A percentile compares a stretch with the other conserved stretches of the same genome.
phyloP scores from a whole-genome alignment of 2,329 filamentous ascomycete species.

The Diaporthe amygdali region DNA sequence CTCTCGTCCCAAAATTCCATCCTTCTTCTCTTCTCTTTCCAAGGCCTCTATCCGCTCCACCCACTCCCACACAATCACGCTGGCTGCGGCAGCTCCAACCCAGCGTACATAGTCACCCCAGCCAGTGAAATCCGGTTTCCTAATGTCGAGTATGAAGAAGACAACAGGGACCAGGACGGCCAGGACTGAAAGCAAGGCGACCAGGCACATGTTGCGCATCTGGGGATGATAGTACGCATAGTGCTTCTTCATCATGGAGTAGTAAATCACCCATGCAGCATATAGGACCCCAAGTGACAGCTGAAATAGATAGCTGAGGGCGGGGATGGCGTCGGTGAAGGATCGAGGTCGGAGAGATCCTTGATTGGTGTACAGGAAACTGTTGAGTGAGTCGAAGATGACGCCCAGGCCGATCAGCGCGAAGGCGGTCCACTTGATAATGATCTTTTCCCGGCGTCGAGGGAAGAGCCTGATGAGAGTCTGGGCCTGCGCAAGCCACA shows the following conservation, averaged over 20 bases:
- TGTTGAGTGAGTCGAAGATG: slow-evolving; percentile 90
- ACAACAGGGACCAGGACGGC: slow-evolving; percentile 89
- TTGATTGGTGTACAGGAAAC: slow-evolving; percentile 66
- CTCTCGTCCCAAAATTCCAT: slow-evolving; percentile 87
- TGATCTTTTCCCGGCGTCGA: slow-evolving; percentile 94
- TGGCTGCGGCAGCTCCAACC: slow-evolving; percentile 94
- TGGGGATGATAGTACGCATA: slow-evolving; percentile 90
- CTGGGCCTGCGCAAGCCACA: slow-evolving; percentile 97
- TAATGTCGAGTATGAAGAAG: slow-evolving; percentile 92
- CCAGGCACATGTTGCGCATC: slow-evolving; percentile 87
- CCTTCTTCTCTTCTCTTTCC: slow-evolving; percentile 91
- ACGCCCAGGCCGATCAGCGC: slow-evolving; percentile 90
- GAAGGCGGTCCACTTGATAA: slow-evolving; percentile 99
- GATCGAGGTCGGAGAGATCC: slow-evolving; percentile 68
- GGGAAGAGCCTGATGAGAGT: slow-evolving; percentile 95
- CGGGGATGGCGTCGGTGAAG: slow-evolving; percentile 90
- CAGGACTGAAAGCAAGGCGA: slow-evolving; percentile 78
- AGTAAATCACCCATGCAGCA: slow-evolving; percentile 93
- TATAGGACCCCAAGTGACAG: slow-evolving; percentile 86
- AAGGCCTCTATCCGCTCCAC: slow-evolving; percentile 92
- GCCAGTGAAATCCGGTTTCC: slow-evolving; percentile 81
- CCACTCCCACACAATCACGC: slow-evolving; percentile 99
- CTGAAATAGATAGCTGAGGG: slow-evolving; percentile 89
- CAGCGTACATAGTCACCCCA: slow-evolving; percentile 97
- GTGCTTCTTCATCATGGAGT: slow-evolving; percentile 86